Evolutionary conservation across 2,329 filamentous ascomycete genomes (phyloP).

Genomic region (Acephala macrosclerotiorum): DNA sequence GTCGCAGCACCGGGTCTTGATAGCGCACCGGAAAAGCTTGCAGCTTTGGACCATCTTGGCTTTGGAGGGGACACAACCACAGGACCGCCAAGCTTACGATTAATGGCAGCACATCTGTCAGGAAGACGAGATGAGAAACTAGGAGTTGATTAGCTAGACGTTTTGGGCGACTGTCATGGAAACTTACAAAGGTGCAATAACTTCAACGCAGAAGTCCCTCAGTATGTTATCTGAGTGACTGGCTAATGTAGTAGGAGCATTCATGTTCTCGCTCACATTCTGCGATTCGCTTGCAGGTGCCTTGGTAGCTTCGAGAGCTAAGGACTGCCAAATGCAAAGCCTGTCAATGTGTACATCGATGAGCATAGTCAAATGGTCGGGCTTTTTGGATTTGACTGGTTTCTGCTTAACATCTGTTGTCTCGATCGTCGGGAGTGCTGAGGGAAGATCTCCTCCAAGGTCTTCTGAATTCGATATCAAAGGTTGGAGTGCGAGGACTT

Average conservation of each 20-base stretch:
- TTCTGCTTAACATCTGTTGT: conserved; percentile 34
- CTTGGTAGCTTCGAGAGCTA: conserved; percentile 61
- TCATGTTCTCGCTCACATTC: conserved; percentile 42
- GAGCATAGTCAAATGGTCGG: conserved; percentile 68
- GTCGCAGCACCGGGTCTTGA: conserved; percentile 59
- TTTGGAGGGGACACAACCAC: conserved; percentile 64
- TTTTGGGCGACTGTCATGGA: not conserved
- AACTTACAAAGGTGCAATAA: conserved; percentile 79
- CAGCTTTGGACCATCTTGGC: conserved; percentile 55
- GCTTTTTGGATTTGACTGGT: conserved; percentile 43
- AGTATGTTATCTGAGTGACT: conserved; percentile 62
- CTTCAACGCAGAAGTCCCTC: conserved; percentile 80
- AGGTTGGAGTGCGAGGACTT: conserved; percentile 75
- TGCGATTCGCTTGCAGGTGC: conserved; percentile 46
- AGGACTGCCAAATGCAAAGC: conserved; percentile 84
- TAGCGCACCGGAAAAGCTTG: conserved; percentile 49
- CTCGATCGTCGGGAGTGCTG: conserved; percentile 39
- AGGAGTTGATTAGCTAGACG: conserved; percentile 38
- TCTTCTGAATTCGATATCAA: conserved; percentile 49
- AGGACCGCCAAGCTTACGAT: conserved; percentile 79
- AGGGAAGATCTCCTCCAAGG: conserved; percentile 41
- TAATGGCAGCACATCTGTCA: conserved; percentile 72
- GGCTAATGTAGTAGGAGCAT: conserved; percentile 24
- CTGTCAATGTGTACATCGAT: conserved; percentile 80
- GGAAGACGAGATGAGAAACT: conserved; percentile 81